These are phyloP conservation scores for Onygenales sp. DNA, from an alignment of 2,329 filamentous ascomycete species.

Conservation along the genomic window DNA sequence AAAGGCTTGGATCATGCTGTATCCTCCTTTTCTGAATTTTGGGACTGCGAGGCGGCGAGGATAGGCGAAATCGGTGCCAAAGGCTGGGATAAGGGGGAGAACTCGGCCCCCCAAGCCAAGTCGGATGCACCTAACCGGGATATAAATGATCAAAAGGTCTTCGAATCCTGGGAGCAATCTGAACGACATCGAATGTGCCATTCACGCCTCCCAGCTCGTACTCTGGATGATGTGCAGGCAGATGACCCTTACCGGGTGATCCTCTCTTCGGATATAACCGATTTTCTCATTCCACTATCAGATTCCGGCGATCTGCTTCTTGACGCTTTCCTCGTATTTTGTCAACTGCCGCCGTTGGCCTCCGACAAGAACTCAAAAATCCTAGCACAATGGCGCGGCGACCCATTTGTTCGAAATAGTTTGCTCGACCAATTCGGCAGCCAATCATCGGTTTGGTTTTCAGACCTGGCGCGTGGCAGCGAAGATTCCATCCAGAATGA, in stretches of 20 bases:
- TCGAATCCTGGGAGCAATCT: slow-evolving; percentile 37
- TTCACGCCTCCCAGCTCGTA: slow-evolving; percentile 58
- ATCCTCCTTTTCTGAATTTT: slow-evolving; percentile 59
- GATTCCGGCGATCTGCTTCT: slow-evolving; percentile 40
- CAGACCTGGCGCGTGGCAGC: slow-evolving; percentile 1
- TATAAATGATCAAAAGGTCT: slow-evolving; percentile 21
- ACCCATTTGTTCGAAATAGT: slow-evolving; percentile 45
- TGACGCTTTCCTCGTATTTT: slow-evolving; percentile 63
- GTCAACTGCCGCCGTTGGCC: slow-evolving; percentile 49
- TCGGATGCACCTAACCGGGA: slow-evolving; percentile 14
- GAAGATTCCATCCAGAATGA: slow-evolving; percentile 8
- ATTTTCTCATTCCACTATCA: slow-evolving; percentile 42
- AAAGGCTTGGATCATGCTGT: slow-evolving; percentile 11
- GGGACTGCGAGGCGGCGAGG: slow-evolving; percentile 74
- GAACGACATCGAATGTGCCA: slow-evolving; percentile 45
- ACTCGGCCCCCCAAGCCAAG: slow-evolving; percentile 25
- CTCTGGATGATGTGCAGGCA: slow-evolving; percentile 62
- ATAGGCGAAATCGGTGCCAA: slow-evolving; percentile 63
- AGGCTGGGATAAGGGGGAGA: slow-evolving; percentile 51
- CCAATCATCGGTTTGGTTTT: slow-evolving; percentile 19
- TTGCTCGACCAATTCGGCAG: slow-evolving; percentile 21
- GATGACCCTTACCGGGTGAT: slow-evolving; percentile 78
- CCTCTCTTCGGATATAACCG: slow-evolving; percentile 65
- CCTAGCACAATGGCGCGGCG: slow-evolving; percentile 34
- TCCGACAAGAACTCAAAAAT: slow-evolving; percentile 14